Percentiles rank a stretch among this genome's conserved stretches.
These are phyloP conservation scores for Metschnikowia bowlesiae DNA, from an alignment of 805 yeast genomes.

Conservation along the genomic window DNA sequence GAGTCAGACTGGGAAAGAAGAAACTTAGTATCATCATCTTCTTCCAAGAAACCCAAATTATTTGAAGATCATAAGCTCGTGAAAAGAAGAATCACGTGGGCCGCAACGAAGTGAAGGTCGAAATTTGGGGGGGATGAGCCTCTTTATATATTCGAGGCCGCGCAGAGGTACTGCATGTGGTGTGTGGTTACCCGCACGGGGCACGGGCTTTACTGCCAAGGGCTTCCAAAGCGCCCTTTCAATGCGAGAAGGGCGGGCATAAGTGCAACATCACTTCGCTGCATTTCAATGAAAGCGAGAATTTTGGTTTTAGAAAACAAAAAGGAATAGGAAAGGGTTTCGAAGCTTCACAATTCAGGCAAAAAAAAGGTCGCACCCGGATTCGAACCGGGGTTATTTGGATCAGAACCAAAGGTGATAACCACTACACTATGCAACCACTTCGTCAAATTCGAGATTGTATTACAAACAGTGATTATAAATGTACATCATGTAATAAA, in stretches of 20 bases:
- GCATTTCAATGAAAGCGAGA: too few species aligned
- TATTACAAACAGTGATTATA: too few species aligned
- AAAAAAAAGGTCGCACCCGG: conserved; percentile 67
- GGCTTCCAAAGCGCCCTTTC: too few species aligned
- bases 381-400: conserved; percentile 82
- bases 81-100: conserved; percentile 15
- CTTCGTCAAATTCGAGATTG: not conserved
- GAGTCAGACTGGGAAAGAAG: conserved; percentile 92
- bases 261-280: too few species aligned
- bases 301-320: too few species aligned
- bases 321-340: too few species aligned
- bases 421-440: conserved; percentile 71
- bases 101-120: not conserved
- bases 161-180: conserved; percentile 11
- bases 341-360: not conserved
- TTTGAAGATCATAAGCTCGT: conserved; percentile 22
- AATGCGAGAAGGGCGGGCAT: too few species aligned
- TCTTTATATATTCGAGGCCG: conserved; percentile 9
- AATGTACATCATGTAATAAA: too few species aligned
- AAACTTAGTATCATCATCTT: conserved; percentile 50
- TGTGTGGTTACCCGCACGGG: conserved; percentile 10
- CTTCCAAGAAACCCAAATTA: conserved; percentile 11
- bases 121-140: not conserved
- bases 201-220: not conserved
- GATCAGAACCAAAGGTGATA: conserved; percentile 80